Percentiles rank a stretch among this genome's conserved stretches.
Conservation (phyloP, 2,329 filamentous ascomycete genomes). For the Aotearoamyces nothofagi region DNA sequence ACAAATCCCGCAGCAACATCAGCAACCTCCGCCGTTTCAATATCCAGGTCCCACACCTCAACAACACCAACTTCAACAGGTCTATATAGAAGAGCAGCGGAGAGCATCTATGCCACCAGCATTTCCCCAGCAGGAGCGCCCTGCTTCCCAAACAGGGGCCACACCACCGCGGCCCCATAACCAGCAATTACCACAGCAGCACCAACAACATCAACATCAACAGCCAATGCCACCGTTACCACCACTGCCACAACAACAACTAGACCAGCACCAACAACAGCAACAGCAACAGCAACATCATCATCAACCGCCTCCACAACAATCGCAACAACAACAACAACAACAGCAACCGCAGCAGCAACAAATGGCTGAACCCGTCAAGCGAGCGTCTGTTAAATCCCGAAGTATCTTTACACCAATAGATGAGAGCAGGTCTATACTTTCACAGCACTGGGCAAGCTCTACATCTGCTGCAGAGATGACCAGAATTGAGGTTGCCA, state of each 20-base stretch:
- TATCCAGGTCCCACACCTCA: conserved; percentile 22
- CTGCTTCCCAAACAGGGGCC: conserved; percentile 30
- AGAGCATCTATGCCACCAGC: conserved; percentile 59
- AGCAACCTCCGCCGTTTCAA: conserved; percentile 20
- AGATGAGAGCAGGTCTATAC: conserved; percentile 76
- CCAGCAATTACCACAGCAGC: conserved; percentile 32
- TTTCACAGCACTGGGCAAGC: conserved; percentile 67
- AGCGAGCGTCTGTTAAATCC: conserved; percentile 33
- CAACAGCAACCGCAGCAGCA: conserved; percentile 34
- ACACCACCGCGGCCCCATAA: conserved; percentile 46
- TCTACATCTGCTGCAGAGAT: conserved; percentile 32
- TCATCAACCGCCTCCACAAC: conserved; percentile 14
- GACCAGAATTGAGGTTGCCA: conserved; percentile 14
- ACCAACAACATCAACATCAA: conserved; percentile 35
- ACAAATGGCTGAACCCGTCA: conserved; percentile 31
- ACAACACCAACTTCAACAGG: conserved; percentile 39
- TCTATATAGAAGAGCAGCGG: conserved; percentile 63
- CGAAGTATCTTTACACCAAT: conserved; percentile 93
- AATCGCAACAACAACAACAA: conserved; percentile 22
- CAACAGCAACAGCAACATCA: conserved; percentile 17
- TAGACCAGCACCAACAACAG: conserved; percentile 21
- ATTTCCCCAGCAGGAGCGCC: conserved; percentile 43
- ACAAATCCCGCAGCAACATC: conserved; percentile 10
- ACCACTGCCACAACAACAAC: conserved; percentile 30
- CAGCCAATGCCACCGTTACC: conserved; percentile 37